These are phyloP conservation scores for bread wheat (Triticum aestivum) DNA, from an alignment of 176 grass and related monocot genomes.

Conservation along the genomic window IWGSC_CS_RefSeq_v2.1 NC_057814.1:638819821-638820320, in stretches of 20 bases:
- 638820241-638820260: not conserved
- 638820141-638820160: slow-evolving; percentile 49
- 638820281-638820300: slow-evolving; percentile 7
- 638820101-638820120: slow-evolving; percentile 79
- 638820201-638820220: slow-evolving; percentile 47
- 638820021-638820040: not conserved
- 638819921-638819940: slow-evolving; percentile 99
- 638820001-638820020: not conserved
- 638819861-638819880: not conserved
- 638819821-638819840: not conserved
- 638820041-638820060: not conserved
- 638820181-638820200: slow-evolving; percentile 93
- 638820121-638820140: slow-evolving; percentile 73
- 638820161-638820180: slow-evolving; percentile 78
- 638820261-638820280: slow-evolving; percentile 7
- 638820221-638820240: not conserved
- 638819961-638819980: not conserved
- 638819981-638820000: not conserved
- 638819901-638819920: slow-evolving; percentile 87
- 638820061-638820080: slow-evolving; percentile 43
- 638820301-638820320: slow-evolving; percentile 50
- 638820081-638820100: slow-evolving; percentile 90
- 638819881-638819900: slow-evolving; percentile 88
- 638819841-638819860: not conserved
- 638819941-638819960: not conserved